Percentiles rank a stretch among this genome's conserved stretches.
Evolutionary conservation across 805 yeast genomes (phyloP).

Genomic region (Starmerella potacharoeniae): DNA sequence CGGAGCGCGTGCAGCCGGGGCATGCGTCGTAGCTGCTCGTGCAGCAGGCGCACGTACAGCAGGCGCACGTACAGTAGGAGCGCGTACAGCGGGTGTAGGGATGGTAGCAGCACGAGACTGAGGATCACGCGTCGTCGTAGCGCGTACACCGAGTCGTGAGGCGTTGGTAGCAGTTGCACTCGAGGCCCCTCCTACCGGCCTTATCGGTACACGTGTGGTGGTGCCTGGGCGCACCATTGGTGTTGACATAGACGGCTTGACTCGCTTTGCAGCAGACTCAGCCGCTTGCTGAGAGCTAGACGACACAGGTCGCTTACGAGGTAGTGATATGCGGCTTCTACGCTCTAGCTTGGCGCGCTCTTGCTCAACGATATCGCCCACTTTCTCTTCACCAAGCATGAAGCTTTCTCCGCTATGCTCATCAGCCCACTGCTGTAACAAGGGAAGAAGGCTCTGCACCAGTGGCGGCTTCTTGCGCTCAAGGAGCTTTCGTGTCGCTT

Average conservation of each 20-base stretch:
- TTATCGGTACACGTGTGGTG: neutral
- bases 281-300: neutral
- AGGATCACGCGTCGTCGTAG: too few species aligned
- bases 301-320: neutral
- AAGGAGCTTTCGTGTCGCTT: slow-evolving; percentile 56
- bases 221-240: neutral
- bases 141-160: too few species aligned
- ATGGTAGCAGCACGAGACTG: too few species aligned
- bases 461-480: slow-evolving; percentile 58
- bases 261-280: neutral
- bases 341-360: neutral
- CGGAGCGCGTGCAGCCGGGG: too few species aligned
- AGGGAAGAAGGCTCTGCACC: slow-evolving; percentile 39
- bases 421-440: slow-evolving; percentile 35
- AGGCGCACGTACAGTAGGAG: too few species aligned
- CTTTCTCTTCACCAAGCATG: slow-evolving; percentile 27
- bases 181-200: too few species aligned
- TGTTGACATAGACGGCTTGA: slow-evolving; percentile 6
- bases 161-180: too few species aligned
- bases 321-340: neutral
- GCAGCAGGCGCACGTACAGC: too few species aligned
- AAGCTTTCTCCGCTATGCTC: slow-evolving; percentile 39
- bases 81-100: too few species aligned
- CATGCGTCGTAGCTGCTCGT: too few species aligned
- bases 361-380: slow-evolving; percentile 7